These are phyloP conservation scores for Singerocomus inundabilis DNA, from an alignment of 1,284 basidiomycete genomes.

Conservation along the genomic window DNA sequence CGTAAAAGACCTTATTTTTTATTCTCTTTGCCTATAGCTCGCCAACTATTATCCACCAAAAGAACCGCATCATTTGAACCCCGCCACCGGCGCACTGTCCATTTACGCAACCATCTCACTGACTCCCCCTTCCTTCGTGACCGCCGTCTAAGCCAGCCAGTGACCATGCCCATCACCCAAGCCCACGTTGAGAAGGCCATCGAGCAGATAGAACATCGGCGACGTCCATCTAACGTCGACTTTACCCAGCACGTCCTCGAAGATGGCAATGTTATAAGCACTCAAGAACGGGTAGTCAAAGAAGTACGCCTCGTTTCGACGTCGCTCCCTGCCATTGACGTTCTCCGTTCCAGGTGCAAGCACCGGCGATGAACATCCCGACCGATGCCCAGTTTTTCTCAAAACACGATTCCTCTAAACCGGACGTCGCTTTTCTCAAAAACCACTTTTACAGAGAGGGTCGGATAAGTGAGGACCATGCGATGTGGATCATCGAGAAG, in stretches of 20 bases:
- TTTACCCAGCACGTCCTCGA: constrained; percentile 89
- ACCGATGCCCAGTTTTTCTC: constrained; percentile 94
- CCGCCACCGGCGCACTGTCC: constrained; percentile 19
- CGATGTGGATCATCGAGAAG: constrained; percentile 82
- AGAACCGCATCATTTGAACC: constrained; percentile 26
- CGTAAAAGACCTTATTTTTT: constrained; percentile 8
- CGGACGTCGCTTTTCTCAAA: constrained; percentile 97
- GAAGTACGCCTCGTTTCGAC: constrained; percentile 51
- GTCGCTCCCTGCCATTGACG: constrained; percentile 14
- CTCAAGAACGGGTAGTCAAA: constrained; percentile 83
- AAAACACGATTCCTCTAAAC: constrained; percentile 79
- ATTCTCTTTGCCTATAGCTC: too few relatives aligned
- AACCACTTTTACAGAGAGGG: constrained; percentile 99
- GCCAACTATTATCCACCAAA: not conserved
- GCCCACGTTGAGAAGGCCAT: constrained; percentile 72
- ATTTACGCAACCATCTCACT: constrained; percentile 14
- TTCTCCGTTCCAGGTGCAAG: constrained; percentile 69
- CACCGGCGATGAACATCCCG: constrained; percentile 89
- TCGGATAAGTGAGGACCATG: constrained; percentile 86
- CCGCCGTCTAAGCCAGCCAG: not conserved
- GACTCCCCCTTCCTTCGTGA: constrained; percentile 4
- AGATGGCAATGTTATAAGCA: constrained; percentile 83
- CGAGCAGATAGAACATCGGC: constrained; percentile 67
- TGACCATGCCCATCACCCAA: constrained; percentile 40
- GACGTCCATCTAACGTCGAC: constrained; percentile 71